Base-by-base conservation (phyloP, 1,284 basidiomycete species). In the Microbotryomycetes sp. region DNA sequence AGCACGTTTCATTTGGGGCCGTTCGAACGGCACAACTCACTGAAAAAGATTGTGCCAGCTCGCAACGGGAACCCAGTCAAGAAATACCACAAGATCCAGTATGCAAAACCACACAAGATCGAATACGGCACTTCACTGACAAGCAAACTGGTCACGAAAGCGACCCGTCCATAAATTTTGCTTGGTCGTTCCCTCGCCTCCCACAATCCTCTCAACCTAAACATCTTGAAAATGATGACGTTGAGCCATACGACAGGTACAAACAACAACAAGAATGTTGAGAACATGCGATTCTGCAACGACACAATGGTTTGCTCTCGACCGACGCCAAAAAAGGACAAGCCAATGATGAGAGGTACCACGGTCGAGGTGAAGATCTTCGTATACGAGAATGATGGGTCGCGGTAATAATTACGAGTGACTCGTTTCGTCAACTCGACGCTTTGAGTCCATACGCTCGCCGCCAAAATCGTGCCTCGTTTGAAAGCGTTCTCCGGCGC, bases 101-200 rank as follows among this genome's bases (percentile, higher is more conserved):
- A 92, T 0, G 85, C 79, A 55, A 85, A 73, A 1, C 82, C 86
- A 67, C 88, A 91, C 2, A 86, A 65, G 15, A 70, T 12, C 54
- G 84, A 87, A 76, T 88, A 87, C 1, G 88, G 90, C 64, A 89
- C 82, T 77, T 93, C 90, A 62, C 89, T 86, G 19, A 90, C 74
- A 46, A 92, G 49, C 49, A 71, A 53, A 12, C 85, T 85, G 52
- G 89, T 82, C 7, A 89, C 88, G 74, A 93, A 93, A 53, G 90
- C 87, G 65, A 83, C 84, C 0, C 86, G 84, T 1, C 85, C 88
- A 74, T 89, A 89, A 59, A 80, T 79, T 73, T 78, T 77, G 59
- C 77, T 78, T 23, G 74, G 63, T 6, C 64, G 45, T 46, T 72
- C 70, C 25, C 68, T 45, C 28, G 65, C 64, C 55, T 70, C 59